Evolutionary conservation across 352 stramenopile species (phyloP).

Genomic region (Pythium phragmiticola): DNA sequence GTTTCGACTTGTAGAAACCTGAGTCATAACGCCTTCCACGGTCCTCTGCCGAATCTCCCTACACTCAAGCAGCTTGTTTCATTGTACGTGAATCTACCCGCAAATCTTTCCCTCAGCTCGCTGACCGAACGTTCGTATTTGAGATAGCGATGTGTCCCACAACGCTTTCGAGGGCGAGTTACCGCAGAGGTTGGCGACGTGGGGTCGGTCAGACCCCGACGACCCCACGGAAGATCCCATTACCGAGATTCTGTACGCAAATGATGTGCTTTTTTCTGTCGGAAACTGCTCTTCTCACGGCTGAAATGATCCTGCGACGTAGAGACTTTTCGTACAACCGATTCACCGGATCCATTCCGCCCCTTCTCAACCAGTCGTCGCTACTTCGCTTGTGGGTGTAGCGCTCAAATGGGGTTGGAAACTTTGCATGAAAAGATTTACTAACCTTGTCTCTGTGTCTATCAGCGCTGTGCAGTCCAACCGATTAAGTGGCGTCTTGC

Average conservation of each 20-base stretch:
- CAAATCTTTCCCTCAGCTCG: background rate
- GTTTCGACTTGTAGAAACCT: slow-evolving; percentile 36
- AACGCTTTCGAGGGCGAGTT: slow-evolving; percentile 49
- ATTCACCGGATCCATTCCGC: slow-evolving; percentile 38
- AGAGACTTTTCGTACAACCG: slow-evolving; percentile 56
- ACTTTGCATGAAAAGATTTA: background rate
- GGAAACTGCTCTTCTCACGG: background rate
- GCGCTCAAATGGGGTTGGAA: too few relatives aligned
- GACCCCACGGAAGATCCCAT: slow-evolving; percentile 51
- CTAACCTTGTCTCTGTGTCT: background rate
- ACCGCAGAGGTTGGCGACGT: slow-evolving; percentile 34
- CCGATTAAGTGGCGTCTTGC: slow-evolving; percentile 17
- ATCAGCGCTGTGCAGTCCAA: slow-evolving; percentile 24
- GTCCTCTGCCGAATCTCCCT: slow-evolving; percentile 31
- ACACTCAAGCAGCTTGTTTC: slow-evolving; percentile 36
- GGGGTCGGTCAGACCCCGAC: slow-evolving; percentile 46
- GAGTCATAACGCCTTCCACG: slow-evolving; percentile 49
- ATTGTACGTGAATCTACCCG: slow-evolving; percentile 29
- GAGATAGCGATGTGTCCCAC: slow-evolving; percentile 48
- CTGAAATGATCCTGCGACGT: background rate
- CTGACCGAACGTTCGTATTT: background rate
- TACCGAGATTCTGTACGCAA: slow-evolving; percentile 43
- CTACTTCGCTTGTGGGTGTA: slow-evolving; percentile 49
- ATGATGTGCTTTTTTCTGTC: too few relatives aligned
- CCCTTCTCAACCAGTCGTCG: slow-evolving; percentile 43